Base-by-base conservation (phyloP, 2,329 filamentous ascomycete genomes). In the Sporothrix dimorphospora region DNA sequence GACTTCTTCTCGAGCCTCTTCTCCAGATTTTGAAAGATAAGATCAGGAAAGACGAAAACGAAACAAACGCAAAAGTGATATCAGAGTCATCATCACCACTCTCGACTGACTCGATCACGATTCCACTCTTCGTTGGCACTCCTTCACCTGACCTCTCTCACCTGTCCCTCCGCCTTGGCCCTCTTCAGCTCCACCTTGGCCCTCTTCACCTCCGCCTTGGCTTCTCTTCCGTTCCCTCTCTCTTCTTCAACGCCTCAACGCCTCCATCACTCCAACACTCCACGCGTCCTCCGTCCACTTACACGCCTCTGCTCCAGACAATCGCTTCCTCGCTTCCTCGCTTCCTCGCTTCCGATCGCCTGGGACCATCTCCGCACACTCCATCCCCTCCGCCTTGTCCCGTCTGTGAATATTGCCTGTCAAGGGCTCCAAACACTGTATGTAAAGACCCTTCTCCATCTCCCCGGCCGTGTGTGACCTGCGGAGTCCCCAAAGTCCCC, bases 271-370 rank as follows among this genome's bases (percentile, higher is more conserved):
- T 55, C 51, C 51, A 55, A 55, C 21, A 6, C 11, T 55, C 12
- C 51, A 55, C 51, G 51, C 24, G 21, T 27, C 51, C 21, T 24
- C 9, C 16, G 21, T 55, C 19, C 8, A n/a, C 19, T 40, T 8
- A 5, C 19, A 7, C 0, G 11, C 34, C 6, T 61, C 57, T 21
- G 6, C 30, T 16, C 14, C 38, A 40, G 55, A 61, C 16, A 61
- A 45, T 45, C 59, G 59, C 59, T 27, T 65, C 59, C 38, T 65
- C 34, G 40, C 59, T 45, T 45, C 38, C 59, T 45, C 59, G 59
- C 59, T 27, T 65, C 59, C 38, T 65, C 34, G 40, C 59, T 45
- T 45, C 38, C 59, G 59, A n/a, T 24, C n/a, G 11, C 38, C 1
- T 27, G 21, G 38, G 59, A 21, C 30, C 55, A n/a, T 40, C 55